A percentile compares a stretch with the other conserved stretches of the same genome.
Conservation (phyloP, 345 rosid species). For the Durio zibethinus region DNA sequence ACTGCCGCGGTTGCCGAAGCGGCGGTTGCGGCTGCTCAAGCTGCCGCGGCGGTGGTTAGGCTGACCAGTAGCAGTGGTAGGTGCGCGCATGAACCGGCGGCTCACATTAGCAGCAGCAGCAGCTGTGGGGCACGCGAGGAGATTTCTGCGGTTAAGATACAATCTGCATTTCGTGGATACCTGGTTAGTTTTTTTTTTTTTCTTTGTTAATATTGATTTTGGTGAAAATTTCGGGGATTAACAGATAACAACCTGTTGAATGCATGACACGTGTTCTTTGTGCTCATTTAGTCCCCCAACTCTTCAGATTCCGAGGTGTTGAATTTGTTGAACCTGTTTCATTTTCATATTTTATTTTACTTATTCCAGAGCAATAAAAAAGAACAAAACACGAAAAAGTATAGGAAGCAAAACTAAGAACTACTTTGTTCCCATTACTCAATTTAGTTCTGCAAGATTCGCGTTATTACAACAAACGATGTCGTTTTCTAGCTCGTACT, state of each 20-base stretch:
- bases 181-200: slow-evolving; percentile 46
- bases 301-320: slow-evolving; percentile 1
- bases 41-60: slow-evolving; percentile 69
- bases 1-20: slow-evolving; percentile 77
- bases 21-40: slow-evolving; percentile 74
- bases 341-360: background rate
- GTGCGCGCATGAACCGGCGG: slow-evolving; percentile 26
- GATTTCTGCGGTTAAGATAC: slow-evolving; percentile 70
- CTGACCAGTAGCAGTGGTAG: slow-evolving; percentile 75
- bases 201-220: background rate
- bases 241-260: background rate
- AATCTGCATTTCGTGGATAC: slow-evolving; percentile 84
- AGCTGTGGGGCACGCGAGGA: slow-evolving; percentile 30
- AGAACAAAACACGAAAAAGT: background rate
- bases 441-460: slow-evolving; percentile 10
- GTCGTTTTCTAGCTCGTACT: slow-evolving; percentile 12
- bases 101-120: slow-evolving; percentile 32
- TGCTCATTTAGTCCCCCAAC: background rate
- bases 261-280: slow-evolving; percentile 11
- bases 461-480: background rate
- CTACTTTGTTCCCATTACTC: slow-evolving; percentile 9
- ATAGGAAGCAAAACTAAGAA: background rate
- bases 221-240: slow-evolving; percentile 20
- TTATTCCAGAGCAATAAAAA: background rate
- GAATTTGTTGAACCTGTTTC: background rate